phyloP scores from a whole-genome alignment of 2,329 filamentous ascomycete genomes.

The Didymella segeticola region DNA sequence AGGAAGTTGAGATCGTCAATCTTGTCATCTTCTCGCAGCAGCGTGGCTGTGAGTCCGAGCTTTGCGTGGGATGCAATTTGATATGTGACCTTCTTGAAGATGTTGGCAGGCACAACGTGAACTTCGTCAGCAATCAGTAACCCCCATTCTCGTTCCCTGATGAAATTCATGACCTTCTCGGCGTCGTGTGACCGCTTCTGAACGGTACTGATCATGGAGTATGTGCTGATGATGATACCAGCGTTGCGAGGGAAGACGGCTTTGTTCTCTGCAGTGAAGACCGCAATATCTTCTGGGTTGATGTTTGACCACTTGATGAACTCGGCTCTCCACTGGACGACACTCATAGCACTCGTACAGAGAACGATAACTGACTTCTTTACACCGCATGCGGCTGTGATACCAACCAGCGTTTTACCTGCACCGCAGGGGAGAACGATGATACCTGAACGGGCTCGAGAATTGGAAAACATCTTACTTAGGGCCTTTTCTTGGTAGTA shows the following conservation, averaged over 20 bases:
- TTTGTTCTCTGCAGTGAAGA: slow-evolving; percentile 95
- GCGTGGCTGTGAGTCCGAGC: slow-evolving; percentile 88
- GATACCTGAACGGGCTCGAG: slow-evolving; percentile 94
- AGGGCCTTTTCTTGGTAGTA: slow-evolving; percentile 96
- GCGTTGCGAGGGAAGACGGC: slow-evolving; percentile 84
- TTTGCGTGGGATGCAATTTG: slow-evolving; percentile 95
- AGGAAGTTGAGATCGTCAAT: slow-evolving; percentile 97
- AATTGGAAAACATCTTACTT: slow-evolving; percentile 99
- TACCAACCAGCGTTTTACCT: slow-evolving; percentile 97
- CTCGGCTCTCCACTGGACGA: slow-evolving; percentile 94
- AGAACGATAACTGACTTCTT: slow-evolving; percentile 96
- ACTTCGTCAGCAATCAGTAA: slow-evolving; percentile 97
- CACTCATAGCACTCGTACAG: slow-evolving; percentile 97
- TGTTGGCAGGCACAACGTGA: slow-evolving; percentile 94
- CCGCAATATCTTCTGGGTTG: slow-evolving; percentile 87
- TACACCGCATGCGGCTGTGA: slow-evolving; percentile 96
- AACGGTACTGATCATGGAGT: slow-evolving; percentile 97
- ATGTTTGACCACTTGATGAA: slow-evolving; percentile 99
- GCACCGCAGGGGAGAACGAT: slow-evolving; percentile 97
- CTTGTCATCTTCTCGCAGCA: slow-evolving; percentile 96
- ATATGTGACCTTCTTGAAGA: slow-evolving; percentile 93
- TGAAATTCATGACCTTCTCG: slow-evolving; percentile 96
- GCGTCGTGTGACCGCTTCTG: slow-evolving; percentile 88
- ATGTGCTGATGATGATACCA: slow-evolving; percentile 96
- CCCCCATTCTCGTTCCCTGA: slow-evolving; percentile 90